Conservation (phyloP, 2,329 filamentous ascomycete species). For the Microdochium nivale region DNA sequence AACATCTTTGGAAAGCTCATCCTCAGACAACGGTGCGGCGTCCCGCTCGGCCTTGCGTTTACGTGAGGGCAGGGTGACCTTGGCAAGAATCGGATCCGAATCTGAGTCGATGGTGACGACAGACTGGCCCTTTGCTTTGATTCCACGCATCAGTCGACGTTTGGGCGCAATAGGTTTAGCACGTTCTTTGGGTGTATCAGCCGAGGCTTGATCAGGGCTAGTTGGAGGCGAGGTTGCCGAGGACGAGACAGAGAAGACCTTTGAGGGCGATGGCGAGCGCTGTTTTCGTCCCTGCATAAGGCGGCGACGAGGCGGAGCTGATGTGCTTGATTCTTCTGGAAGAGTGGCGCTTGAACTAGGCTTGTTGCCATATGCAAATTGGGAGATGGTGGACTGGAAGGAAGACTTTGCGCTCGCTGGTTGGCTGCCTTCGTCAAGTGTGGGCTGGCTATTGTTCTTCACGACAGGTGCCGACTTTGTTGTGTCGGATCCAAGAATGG, state of each 20-base stretch:
- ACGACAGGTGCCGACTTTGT: not conserved
- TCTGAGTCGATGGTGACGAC: constrained; percentile 9
- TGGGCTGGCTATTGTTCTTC: not conserved
- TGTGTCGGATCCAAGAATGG: constrained; percentile 1
- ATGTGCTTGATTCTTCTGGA: not conserved
- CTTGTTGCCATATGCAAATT: not conserved
- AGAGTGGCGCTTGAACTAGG: not conserved
- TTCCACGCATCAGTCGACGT: constrained; percentile 3
- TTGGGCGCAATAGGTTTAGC: constrained; percentile 6
- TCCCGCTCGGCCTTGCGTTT: constrained; percentile 16
- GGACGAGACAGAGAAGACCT: constrained; percentile 21
- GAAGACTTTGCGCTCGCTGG: not conserved
- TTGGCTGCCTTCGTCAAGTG: not conserved
- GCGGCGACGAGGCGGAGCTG: constrained; percentile 14
- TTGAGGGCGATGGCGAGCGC: constrained; percentile 15
- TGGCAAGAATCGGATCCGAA: constrained; percentile 6
- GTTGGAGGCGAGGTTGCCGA: constrained; percentile 19
- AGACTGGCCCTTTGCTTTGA: not conserved
- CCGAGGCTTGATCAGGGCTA: constrained; percentile 12
- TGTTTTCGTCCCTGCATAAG: constrained; percentile 19
- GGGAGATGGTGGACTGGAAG: not conserved
- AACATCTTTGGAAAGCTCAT: constrained; percentile 1
- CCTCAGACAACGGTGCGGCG: constrained; percentile 4
- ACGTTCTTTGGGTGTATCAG: constrained; percentile 5
- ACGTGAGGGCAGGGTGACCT: constrained; percentile 2